A percentile compares a stretch with the other conserved stretches of the same genome.
phyloP scores from a whole-genome alignment of 495 filamentous ascomycete genomes.

The Neurospora sp. region DNA sequence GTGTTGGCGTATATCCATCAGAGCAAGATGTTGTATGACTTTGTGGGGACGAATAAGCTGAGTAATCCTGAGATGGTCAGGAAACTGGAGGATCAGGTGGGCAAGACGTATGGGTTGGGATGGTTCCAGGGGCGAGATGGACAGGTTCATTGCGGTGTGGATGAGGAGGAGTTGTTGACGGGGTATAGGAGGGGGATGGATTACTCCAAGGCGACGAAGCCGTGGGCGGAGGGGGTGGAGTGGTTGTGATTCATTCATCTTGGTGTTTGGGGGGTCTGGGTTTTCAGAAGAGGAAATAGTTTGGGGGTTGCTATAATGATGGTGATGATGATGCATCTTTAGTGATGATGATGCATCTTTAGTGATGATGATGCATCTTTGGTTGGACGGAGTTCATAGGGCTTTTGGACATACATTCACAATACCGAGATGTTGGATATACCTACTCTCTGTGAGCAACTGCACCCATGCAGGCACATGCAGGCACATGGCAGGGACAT shows the following conservation, averaged over 20 bases:
- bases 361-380: neutral
- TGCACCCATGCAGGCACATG: too few species aligned
- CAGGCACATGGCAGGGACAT: too few species aligned
- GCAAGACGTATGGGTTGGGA: constrained; percentile 59
- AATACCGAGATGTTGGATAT: neutral
- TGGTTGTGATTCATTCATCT: constrained; percentile 12
- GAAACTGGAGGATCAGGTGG: constrained; percentile 35
- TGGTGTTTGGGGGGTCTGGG: neutral
- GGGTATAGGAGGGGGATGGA: constrained; percentile 50
- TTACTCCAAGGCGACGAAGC: constrained; percentile 29
- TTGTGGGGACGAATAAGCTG: constrained; percentile 54
- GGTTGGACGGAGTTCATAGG: neutral
- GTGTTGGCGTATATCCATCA: constrained; percentile 66
- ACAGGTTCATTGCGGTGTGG: constrained; percentile 56
- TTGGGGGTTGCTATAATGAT: neutral
- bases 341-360: too few species aligned
- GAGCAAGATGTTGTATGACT: constrained; percentile 61
- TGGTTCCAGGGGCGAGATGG: constrained; percentile 63
- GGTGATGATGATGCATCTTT: neutral
- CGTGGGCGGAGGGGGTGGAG: constrained; percentile 28
- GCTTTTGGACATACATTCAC: neutral
- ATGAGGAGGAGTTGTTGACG: constrained; percentile 55
- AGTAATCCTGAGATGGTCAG: constrained; percentile 45
- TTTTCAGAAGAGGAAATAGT: neutral
- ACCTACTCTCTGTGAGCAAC: too few species aligned